Percentiles rank a stretch among this genome's conserved stretches.
Evolutionary conservation across 2,329 filamentous ascomycete genomes (phyloP).

Genomic region (Venturia carpophila): DNA sequence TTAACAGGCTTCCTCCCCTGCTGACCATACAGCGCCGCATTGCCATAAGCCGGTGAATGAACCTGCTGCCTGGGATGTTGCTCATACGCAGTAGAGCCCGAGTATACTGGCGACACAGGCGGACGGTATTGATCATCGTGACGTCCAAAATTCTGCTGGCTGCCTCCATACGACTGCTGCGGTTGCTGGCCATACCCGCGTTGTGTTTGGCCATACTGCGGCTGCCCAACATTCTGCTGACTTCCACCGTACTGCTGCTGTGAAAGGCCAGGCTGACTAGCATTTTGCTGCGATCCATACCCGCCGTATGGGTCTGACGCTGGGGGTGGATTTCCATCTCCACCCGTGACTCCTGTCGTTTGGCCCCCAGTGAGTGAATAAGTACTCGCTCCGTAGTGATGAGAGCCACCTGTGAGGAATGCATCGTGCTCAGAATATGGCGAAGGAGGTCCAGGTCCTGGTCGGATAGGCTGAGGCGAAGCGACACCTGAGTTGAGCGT

Average conservation of each 20-base stretch:
- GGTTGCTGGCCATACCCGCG: conserved; percentile 16
- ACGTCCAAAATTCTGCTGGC: conserved; percentile 1
- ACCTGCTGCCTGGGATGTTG: conserved; percentile 3
- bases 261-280: neutral
- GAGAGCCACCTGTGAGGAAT: conserved; percentile 1
- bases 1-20: conserved; percentile 23
- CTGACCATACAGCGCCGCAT: conserved; percentile 21
- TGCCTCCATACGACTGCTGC: conserved; percentile 9
- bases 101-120: neutral
- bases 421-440: conserved; percentile 4
- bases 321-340: neutral
- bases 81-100: conserved; percentile 16
- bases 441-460: conserved; percentile 2
- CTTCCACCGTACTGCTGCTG: neutral
- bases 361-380: conserved; percentile 2
- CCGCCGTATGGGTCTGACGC: neutral
- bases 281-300: neutral
- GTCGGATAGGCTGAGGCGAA: conserved; percentile 7
- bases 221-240: neutral
- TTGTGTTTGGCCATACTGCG: conserved; percentile 8
- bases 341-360: neutral
- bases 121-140: conserved; percentile 1
- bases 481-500: neutral
- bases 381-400: conserved; percentile 10
- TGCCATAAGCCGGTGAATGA: conserved; percentile 21